phyloP scores from a whole-genome alignment of 192 early-diverging fungal species.

The Linderina pennispora region DNA sequence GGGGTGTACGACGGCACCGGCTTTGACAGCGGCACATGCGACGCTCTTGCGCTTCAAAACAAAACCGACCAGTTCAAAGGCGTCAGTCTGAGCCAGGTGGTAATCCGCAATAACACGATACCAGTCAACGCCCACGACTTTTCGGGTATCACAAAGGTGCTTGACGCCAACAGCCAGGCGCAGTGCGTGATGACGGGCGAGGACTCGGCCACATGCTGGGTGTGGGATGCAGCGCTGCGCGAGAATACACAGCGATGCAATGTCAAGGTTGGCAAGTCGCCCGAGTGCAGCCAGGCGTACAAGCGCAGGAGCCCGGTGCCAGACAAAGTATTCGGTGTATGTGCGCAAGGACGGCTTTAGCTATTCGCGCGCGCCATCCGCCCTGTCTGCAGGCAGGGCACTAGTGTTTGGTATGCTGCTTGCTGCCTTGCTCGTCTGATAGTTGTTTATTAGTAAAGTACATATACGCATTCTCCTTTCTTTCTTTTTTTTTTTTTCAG shows the following conservation, averaged over 20 bases:
- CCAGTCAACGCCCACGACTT: conserved; percentile 11
- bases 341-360: too few species aligned
- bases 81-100: conserved; percentile 10
- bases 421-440: too few species aligned
- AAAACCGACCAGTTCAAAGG: conserved; percentile 5
- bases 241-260: conserved; percentile 11
- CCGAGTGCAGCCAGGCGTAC: conserved; percentile 10
- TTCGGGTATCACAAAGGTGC: conserved; percentile 12
- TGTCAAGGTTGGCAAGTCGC: conserved; percentile 4
- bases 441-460: too few species aligned
- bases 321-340: conserved; percentile 12
- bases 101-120: conserved; percentile 34
- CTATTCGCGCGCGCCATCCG: too few species aligned
- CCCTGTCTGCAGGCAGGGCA: too few species aligned
- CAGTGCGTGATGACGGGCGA: conserved; percentile 40
- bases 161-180: conserved; percentile 25
- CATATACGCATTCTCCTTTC: too few species aligned
- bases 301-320: conserved; percentile 13
- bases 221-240: conserved; percentile 20
- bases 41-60: background rate
- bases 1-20: conserved; percentile 38
- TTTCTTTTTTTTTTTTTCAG: background rate
- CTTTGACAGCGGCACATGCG: conserved; percentile 38
- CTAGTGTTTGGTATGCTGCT: too few species aligned
- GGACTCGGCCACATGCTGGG: conserved; percentile 31